phyloP scores from a whole-genome alignment of 192 early-diverging fungal genomes.

The Coemansia sp. region DNA sequence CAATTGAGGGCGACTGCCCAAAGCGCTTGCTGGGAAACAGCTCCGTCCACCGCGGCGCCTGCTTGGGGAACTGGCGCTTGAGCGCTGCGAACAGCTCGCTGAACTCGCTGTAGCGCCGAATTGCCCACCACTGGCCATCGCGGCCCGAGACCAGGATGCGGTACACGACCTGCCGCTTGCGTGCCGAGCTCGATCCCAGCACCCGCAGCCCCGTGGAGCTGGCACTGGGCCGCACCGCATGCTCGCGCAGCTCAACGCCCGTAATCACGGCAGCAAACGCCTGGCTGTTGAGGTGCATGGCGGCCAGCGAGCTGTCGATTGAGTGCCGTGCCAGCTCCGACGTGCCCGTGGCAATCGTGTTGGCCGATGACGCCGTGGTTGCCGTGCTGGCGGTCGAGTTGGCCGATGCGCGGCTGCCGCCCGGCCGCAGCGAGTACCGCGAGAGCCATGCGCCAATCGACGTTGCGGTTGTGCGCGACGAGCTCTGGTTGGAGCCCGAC shows the following conservation, averaged over 20 bases:
- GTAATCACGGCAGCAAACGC: constrained; percentile 49
- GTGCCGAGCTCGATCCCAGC: constrained; percentile 11
- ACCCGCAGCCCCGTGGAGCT: constrained; percentile 16
- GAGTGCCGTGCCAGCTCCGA: constrained; percentile 48
- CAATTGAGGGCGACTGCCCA: constrained; percentile 30
- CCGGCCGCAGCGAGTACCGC: constrained; percentile 37
- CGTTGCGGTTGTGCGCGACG: constrained; percentile 6
- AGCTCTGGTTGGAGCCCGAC: constrained; percentile 1
- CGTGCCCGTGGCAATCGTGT: constrained; percentile 19
- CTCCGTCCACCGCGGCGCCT: constrained; percentile 26
- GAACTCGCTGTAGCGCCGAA: constrained; percentile 51
- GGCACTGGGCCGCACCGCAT: constrained; percentile 11
- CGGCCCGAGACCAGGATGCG: constrained; percentile 49
- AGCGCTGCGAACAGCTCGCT: constrained; percentile 33
- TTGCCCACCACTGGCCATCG: constrained; percentile 45
- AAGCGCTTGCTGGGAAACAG: constrained; percentile 46
- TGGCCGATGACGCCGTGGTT: constrained; percentile 26
- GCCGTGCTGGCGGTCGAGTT: constrained; percentile 37
- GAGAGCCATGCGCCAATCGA: constrained; percentile 48
- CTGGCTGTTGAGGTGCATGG: constrained; percentile 34
- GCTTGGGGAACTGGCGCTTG: constrained; percentile 28
- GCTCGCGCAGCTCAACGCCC: constrained; percentile 44
- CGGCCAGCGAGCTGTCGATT: constrained; percentile 41
- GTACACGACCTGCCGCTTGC: constrained; percentile 39
- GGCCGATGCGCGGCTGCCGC: constrained; percentile 35